These are phyloP conservation scores for Protomyces macrosporus DNA, from an alignment of 1,139 yeast genomes.

Conservation along the genomic window DNA sequence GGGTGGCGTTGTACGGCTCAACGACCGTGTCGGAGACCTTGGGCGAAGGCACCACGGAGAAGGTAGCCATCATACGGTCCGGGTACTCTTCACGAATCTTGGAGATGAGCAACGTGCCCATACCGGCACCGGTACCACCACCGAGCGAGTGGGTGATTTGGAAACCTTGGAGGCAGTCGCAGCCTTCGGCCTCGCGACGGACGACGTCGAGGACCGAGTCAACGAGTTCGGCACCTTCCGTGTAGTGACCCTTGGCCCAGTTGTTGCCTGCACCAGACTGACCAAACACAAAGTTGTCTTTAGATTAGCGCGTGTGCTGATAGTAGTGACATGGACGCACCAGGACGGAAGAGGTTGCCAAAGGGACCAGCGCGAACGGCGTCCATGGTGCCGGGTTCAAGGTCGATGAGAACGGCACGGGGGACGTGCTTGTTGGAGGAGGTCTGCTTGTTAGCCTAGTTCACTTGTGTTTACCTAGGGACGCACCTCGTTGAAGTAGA, in stretches of 20 bases:
- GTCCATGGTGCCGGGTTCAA: conserved; percentile 47
- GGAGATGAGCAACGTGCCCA: conserved; percentile 44
- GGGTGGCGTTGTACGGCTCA: conserved; percentile 46
- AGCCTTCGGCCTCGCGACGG: conserved; percentile 46
- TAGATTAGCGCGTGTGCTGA: neutral
- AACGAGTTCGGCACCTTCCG: conserved; percentile 47
- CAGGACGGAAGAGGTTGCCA: conserved; percentile 46
- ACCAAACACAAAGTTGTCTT: conserved; percentile 42
- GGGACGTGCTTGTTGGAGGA: conserved; percentile 42
- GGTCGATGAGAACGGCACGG: conserved; percentile 46
- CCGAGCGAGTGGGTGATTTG: conserved; percentile 48
- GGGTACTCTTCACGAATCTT: conserved; percentile 45
- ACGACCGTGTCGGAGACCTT: conserved; percentile 46
- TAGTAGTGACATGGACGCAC: conserved; percentile 29
- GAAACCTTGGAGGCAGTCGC: conserved; percentile 47
- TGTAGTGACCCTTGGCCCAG: conserved; percentile 49
- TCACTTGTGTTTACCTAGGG: neutral
- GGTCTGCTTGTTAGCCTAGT: neutral
- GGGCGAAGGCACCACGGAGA: conserved; percentile 46
- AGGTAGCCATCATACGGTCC: conserved; percentile 47
- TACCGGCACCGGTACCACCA: conserved; percentile 48
- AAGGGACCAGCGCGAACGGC: conserved; percentile 44
- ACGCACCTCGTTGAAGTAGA: conserved; percentile 35
- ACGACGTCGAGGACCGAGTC: conserved; percentile 47
- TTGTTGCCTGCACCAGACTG: conserved; percentile 48